These are phyloP conservation scores for Boletus pseudopeckii DNA, from an alignment of 768 basidiomycete genomes.

Conservation along the genomic window DNA sequence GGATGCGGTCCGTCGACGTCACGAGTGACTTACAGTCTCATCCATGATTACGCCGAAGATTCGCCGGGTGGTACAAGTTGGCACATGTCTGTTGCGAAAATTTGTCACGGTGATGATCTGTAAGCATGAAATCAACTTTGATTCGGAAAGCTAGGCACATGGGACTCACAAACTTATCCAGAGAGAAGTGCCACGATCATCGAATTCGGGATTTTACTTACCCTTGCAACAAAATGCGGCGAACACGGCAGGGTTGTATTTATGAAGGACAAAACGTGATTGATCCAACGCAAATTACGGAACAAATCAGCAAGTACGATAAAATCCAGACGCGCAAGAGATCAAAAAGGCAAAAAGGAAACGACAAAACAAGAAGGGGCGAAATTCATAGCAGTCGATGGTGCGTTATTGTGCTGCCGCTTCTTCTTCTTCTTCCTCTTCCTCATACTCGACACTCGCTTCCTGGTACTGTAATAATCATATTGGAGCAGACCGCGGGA, in stretches of 20 bases:
- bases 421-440: constrained; percentile 27
- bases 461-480: constrained; percentile 52
- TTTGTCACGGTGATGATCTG: not conserved
- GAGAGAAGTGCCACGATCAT: not conserved
- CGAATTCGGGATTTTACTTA: no score
- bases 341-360: not conserved
- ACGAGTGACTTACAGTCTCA: not conserved
- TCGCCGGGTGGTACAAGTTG: constrained; percentile 1
- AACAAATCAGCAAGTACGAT: constrained; percentile 17
- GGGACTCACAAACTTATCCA: not conserved
- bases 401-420: constrained; percentile 30
- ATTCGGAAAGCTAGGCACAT: not conserved
- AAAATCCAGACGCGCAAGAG: constrained; percentile 1
- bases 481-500: not conserved
- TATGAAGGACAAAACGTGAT: not conserved
- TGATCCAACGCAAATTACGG: constrained; percentile 20
- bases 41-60: constrained; percentile 7
- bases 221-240: not conserved
- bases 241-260: not conserved
- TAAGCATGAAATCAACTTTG: not conserved
- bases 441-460: constrained; percentile 45
- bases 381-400: not conserved
- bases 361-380: not conserved
- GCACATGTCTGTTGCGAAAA: not conserved
- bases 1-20: not conserved